Evolutionary conservation across 1,139 yeast species (phyloP).

Genomic region (Debaryomyces robertsiae): DNA sequence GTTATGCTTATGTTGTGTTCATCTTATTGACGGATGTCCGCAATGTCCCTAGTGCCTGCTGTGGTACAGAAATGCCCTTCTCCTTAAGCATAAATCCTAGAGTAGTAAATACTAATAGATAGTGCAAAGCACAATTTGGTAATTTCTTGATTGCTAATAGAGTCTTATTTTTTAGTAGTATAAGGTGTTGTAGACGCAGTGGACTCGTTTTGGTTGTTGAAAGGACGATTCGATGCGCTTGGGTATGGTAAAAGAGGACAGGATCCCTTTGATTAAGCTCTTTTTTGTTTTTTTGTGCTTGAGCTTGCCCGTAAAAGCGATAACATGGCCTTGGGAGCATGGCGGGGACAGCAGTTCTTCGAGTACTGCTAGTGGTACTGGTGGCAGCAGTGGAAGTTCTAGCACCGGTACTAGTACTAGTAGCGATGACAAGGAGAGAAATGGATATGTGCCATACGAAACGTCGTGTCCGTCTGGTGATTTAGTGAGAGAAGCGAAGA

Average conservation of each 20-base stretch:
- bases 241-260: neutral
- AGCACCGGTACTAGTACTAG: conserved; percentile 10
- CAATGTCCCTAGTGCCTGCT: too few species aligned
- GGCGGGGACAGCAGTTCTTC: conserved; percentile 9
- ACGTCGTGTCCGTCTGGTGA: conserved; percentile 29
- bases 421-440: conserved; percentile 15
- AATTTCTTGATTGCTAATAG: too few species aligned
- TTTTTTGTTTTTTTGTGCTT: conserved; percentile 4
- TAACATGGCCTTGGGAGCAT: conserved; percentile 23
- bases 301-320: conserved; percentile 7
- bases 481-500: conserved; percentile 31
- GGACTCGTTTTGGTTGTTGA: too few species aligned
- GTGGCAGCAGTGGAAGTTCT: conserved; percentile 9
- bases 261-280: neutral
- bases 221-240: neutral
- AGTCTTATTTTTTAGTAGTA: too few species aligned
- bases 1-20: too few species aligned
- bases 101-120: too few species aligned
- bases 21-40: too few species aligned
- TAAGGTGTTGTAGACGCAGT: too few species aligned
- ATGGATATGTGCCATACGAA: conserved; percentile 31
- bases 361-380: conserved; percentile 1
- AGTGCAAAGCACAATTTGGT: too few species aligned
- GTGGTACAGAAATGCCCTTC: too few species aligned
- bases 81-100: too few species aligned